A percentile compares a stretch with the other conserved stretches of the same genome.
These are phyloP conservation scores for Fonsecaea multimorphosa DNA, from an alignment of 2,329 filamentous ascomycete species.

Conservation along the genomic window DNA sequence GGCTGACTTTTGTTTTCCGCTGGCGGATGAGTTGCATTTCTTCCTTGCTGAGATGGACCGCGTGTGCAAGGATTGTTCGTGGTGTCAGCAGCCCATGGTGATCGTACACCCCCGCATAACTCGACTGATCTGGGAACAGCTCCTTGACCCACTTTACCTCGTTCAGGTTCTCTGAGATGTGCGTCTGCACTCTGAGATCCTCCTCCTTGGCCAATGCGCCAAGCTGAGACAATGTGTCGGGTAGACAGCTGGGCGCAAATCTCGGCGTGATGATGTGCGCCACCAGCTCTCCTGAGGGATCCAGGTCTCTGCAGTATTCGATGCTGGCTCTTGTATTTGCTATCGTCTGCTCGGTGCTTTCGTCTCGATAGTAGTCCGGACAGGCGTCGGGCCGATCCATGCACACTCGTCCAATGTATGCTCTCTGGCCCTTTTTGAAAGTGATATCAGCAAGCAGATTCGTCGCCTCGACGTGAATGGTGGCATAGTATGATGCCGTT, in stretches of 20 bases:
- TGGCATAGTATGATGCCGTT: slow-evolving; percentile 93
- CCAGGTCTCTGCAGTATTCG: slow-evolving; percentile 68
- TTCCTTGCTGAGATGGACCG: slow-evolving; percentile 71
- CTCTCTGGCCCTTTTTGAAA: slow-evolving; percentile 78
- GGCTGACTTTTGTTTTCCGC: slow-evolving; percentile 71
- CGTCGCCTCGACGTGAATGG: slow-evolving; percentile 83
- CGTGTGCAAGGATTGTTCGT: slow-evolving; percentile 84
- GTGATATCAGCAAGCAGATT: slow-evolving; percentile 89
- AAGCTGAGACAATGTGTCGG: slow-evolving; percentile 64
- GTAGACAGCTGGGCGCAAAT: slow-evolving; percentile 64
- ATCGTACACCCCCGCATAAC: slow-evolving; percentile 84
- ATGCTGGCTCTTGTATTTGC: slow-evolving; percentile 65
- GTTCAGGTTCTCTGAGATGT: slow-evolving; percentile 80
- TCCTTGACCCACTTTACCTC: slow-evolving; percentile 74
- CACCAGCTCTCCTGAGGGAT: slow-evolving; percentile 68
- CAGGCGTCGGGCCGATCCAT: slow-evolving; percentile 76
- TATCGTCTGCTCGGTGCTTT: slow-evolving; percentile 64
- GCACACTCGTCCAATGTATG: slow-evolving; percentile 91
- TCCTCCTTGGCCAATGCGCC: slow-evolving; percentile 67
- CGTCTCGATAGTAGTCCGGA: slow-evolving; percentile 81
- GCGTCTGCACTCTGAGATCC: slow-evolving; percentile 74
- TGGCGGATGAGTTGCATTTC: slow-evolving; percentile 70
- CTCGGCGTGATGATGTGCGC: slow-evolving; percentile 78
- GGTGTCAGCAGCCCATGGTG: slow-evolving; percentile 69
- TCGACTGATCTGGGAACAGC: slow-evolving; percentile 68